Evolutionary conservation across 139 green algal species (phyloP).

Genomic region (Yamagishiella unicocca): DNA sequence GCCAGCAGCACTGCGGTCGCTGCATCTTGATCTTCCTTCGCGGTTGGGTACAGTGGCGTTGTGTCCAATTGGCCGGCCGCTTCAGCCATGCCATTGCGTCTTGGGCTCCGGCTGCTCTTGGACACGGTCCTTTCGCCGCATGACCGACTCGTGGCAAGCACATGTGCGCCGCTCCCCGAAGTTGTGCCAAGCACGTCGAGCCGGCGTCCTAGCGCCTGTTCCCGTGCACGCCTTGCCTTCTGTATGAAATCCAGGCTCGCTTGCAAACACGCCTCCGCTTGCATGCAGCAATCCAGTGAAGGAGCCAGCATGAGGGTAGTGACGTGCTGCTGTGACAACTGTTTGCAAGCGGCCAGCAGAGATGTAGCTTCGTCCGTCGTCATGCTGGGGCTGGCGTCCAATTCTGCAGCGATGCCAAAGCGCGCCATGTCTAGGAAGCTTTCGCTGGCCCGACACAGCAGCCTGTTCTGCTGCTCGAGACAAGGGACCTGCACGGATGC

Average conservation of each 20-base stretch:
- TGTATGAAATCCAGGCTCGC: neutral
- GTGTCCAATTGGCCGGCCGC: too few species aligned
- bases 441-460: conserved; percentile 20
- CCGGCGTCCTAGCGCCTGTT: neutral
- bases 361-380: neutral
- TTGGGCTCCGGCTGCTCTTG: neutral
- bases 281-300: conserved; percentile 4
- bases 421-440: conserved; percentile 37
- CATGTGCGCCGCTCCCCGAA: too few species aligned
- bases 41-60: too few species aligned
- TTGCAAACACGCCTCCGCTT: neutral
- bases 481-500: conserved; percentile 11
- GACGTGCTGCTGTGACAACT: conserved; percentile 18
- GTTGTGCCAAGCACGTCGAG: neutral
- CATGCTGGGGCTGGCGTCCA: neutral
- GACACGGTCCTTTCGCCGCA: too few species aligned
- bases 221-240: neutral
- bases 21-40: too few species aligned
- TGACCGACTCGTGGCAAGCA: too few species aligned
- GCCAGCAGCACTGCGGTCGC: neutral
- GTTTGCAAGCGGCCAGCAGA: conserved; percentile 19
- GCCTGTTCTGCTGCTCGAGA: neutral
- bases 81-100: too few species aligned
- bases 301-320: neutral
- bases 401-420: conserved; percentile 14